Percentiles rank a stretch among this genome's conserved stretches.
Evolutionary conservation across 2,329 filamentous ascomycete species (phyloP).

Genomic region (Colletotrichum truncatum): DNA sequence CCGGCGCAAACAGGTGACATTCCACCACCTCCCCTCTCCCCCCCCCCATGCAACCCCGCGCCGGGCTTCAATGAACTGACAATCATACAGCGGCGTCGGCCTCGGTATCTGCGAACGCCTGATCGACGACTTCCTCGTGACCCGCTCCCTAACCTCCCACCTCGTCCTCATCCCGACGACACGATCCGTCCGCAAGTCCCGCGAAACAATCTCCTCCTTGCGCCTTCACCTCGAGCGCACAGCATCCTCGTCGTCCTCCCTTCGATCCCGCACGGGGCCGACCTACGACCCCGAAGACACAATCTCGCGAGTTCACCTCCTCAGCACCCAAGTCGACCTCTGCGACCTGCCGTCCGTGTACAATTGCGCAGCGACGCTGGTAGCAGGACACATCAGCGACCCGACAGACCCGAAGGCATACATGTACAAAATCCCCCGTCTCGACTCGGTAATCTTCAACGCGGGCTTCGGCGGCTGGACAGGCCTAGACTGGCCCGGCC

Average conservation of each 20-base stretch:
- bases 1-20: conserved; percentile 83
- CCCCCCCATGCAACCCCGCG: not conserved
- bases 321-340: conserved; percentile 68
- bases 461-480: conserved; percentile 90
- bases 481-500: conserved; percentile 75
- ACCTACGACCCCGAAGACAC: conserved; percentile 50
- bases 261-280: conserved; percentile 48
- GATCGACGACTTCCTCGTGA: conserved; percentile 87
- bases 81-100: conserved; percentile 78
- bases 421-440: conserved; percentile 63
- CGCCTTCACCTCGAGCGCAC: conserved; percentile 67
- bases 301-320: conserved; percentile 63
- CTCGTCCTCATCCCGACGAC: conserved; percentile 88
- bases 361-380: conserved; percentile 55
- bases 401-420: conserved; percentile 47
- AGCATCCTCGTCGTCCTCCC: conserved; percentile 47
- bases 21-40: not conserved
- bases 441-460: conserved; percentile 86
- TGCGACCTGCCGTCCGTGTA: conserved; percentile 65
- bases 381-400: conserved; percentile 55
- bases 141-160: conserved; percentile 71
- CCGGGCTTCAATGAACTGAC: too few relatives aligned
- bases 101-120: conserved; percentile 84
- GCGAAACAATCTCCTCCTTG: conserved; percentile 74
- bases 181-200: conserved; percentile 77